Conservation (phyloP, 352 stramenopile species). For the Pythium grandisporangium region DNA sequence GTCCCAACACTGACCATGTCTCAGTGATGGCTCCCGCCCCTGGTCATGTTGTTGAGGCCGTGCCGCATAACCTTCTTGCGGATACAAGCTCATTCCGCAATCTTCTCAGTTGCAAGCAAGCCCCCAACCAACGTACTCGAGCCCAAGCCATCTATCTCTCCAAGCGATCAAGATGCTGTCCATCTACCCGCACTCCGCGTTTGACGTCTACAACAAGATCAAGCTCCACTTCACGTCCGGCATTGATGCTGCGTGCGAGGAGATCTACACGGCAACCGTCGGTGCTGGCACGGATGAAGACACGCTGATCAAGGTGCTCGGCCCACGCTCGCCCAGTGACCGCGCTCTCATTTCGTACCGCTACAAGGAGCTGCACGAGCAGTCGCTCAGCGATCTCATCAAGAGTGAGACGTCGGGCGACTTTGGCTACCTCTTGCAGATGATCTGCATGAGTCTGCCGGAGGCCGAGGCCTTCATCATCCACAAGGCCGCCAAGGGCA, state of each 20-base stretch:
- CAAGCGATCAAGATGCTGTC: conserved; percentile 32
- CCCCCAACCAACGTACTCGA: too few relatives aligned
- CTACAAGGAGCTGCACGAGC: conserved; percentile 61
- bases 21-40: too few relatives aligned
- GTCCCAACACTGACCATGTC: too few relatives aligned
- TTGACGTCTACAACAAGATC: conserved; percentile 43
- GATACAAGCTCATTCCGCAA: conserved; percentile 35
- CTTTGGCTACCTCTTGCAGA: conserved; percentile 54
- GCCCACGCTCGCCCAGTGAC: conserved; percentile 54
- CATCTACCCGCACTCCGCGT: conserved; percentile 47
- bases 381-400: conserved; percentile 41
- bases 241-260: conserved; percentile 51
- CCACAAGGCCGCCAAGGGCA: conserved; percentile 55
- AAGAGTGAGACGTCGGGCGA: conserved; percentile 70
- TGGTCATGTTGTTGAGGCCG: too few relatives aligned
- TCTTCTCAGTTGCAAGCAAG: conserved; percentile 13
- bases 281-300: conserved; percentile 70
- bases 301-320: conserved; percentile 56
- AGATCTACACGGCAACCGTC: conserved; percentile 61
- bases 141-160: not conserved
- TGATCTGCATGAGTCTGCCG: conserved; percentile 65
- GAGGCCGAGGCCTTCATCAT: conserved; percentile 66
- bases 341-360: conserved; percentile 58
- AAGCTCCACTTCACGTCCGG: conserved; percentile 29
- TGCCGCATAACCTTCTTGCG: too few relatives aligned